phyloP scores from a whole-genome alignment of 441 rosid species.

The Adansonia grandidieri region DNA sequence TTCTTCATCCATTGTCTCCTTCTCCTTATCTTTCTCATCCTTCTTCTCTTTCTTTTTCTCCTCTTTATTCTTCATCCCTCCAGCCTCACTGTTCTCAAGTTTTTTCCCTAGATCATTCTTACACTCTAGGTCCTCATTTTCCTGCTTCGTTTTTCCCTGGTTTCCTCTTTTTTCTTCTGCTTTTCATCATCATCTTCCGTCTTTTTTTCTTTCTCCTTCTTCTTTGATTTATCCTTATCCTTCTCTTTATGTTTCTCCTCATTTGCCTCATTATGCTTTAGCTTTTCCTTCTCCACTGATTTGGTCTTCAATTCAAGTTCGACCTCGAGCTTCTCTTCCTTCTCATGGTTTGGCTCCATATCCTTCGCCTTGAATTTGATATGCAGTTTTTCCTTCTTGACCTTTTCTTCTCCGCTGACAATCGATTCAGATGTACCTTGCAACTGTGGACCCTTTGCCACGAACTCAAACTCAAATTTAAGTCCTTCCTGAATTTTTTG shows the following conservation, averaged over 20 bases:
- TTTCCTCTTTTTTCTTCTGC: slow-evolving; percentile 19
- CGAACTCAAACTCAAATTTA: slow-evolving; percentile 28
- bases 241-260: slow-evolving; percentile 29
- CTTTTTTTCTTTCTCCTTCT: slow-evolving; percentile 32
- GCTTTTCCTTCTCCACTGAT: slow-evolving; percentile 55
- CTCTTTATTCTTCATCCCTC: slow-evolving; percentile 28
- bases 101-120: not conserved
- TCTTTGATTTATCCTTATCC: slow-evolving; percentile 30
- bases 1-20: slow-evolving; percentile 18
- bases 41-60: slow-evolving; percentile 26
- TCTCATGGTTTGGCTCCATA: slow-evolving; percentile 33
- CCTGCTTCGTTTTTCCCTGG: slow-evolving; percentile 2
- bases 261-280: slow-evolving; percentile 39
- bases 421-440: slow-evolving; percentile 37
- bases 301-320: slow-evolving; percentile 58
- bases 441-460: slow-evolving; percentile 28
- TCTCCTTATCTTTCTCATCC: slow-evolving; percentile 21
- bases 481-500: slow-evolving; percentile 25
- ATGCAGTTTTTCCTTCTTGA: slow-evolving; percentile 55
- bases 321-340: slow-evolving; percentile 45
- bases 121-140: not conserved
- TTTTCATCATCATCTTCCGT: slow-evolving; percentile 27
- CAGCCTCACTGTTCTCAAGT: not conserved
- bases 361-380: slow-evolving; percentile 51
- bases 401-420: slow-evolving; percentile 39